Conservation (phyloP, 768 basidiomycete genomes). For the Leucosporidium scottii region DNA sequence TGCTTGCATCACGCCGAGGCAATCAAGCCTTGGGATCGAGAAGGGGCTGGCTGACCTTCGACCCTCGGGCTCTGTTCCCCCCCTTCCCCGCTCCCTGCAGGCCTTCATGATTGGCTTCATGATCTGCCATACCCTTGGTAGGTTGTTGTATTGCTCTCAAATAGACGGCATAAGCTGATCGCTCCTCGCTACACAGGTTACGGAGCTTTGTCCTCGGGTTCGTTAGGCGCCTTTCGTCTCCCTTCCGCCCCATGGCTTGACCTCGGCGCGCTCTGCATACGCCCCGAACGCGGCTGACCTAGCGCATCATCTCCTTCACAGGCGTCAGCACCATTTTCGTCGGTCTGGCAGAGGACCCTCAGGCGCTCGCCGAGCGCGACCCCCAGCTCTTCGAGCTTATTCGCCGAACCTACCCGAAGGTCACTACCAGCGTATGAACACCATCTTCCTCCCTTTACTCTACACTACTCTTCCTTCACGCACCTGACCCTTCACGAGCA, state of each 20-base stretch:
- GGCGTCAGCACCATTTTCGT: neutral
- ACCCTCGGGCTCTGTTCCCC: neutral
- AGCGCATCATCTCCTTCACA: neutral
- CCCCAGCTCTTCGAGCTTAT: constrained; percentile 35
- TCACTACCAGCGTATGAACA: constrained; percentile 6
- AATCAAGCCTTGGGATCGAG: too few relatives aligned
- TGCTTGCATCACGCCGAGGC: neutral
- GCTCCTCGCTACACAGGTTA: constrained; percentile 5
- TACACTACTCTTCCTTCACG: too few relatives aligned
- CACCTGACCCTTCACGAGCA: too few relatives aligned
- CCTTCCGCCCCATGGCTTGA: constrained; percentile 13
- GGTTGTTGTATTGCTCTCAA: constrained; percentile 7
- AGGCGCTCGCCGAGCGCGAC: constrained; percentile 33
- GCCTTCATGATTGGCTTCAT: constrained; percentile 36
- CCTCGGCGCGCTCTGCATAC: too few relatives aligned
- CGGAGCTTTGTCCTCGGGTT: constrained; percentile 20
- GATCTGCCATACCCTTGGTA: constrained; percentile 33
- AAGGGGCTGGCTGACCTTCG: neutral
- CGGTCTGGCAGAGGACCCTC: constrained; percentile 30
- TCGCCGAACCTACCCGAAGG: constrained; percentile 29
- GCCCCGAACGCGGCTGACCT: too few relatives aligned
- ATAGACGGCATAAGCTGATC: neutral
- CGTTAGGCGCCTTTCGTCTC: too few relatives aligned
- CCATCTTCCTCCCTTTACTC: too few relatives aligned
- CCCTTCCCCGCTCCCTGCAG: neutral